These are phyloP conservation scores for Umbelopsis sp. DNA, from an alignment of 192 early-diverging fungal species.

Conservation along the genomic window DNA sequence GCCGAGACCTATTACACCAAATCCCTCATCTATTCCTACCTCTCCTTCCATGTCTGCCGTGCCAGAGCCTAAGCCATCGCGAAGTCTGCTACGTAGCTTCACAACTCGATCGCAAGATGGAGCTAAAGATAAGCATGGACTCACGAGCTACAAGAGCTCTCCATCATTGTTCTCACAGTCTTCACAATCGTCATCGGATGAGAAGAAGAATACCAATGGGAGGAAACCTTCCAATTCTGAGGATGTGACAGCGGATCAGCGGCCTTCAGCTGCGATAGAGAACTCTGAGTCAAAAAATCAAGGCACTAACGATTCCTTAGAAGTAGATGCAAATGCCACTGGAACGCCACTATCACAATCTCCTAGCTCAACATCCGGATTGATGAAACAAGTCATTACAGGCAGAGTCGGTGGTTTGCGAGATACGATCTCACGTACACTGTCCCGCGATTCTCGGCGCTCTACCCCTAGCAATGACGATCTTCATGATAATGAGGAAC, in stretches of 20 bases:
- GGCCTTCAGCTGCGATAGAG: background rate
- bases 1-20: constrained; percentile 34
- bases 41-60: constrained; percentile 15
- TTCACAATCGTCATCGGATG: background rate
- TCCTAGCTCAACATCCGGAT: background rate
- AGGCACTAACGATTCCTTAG: background rate
- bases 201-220: background rate
- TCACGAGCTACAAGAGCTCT: constrained; percentile 4
- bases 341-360: background rate
- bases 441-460: constrained; percentile 3
- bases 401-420: constrained; percentile 1
- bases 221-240: background rate
- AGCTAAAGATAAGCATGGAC: background rate
- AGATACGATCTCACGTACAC: constrained; percentile 17
- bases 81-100: constrained; percentile 34
- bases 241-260: background rate
- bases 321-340: background rate
- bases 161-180: background rate
- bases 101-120: background rate
- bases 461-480: constrained; percentile 5
- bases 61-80: constrained; percentile 11
- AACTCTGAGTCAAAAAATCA: background rate
- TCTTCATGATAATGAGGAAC: constrained; percentile 8
- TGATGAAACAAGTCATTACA: constrained; percentile 18
- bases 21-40: constrained; percentile 25